Base-by-base conservation (phyloP, 164 flowering plant genomes). In the Tinospora cordifolia region DNA sequence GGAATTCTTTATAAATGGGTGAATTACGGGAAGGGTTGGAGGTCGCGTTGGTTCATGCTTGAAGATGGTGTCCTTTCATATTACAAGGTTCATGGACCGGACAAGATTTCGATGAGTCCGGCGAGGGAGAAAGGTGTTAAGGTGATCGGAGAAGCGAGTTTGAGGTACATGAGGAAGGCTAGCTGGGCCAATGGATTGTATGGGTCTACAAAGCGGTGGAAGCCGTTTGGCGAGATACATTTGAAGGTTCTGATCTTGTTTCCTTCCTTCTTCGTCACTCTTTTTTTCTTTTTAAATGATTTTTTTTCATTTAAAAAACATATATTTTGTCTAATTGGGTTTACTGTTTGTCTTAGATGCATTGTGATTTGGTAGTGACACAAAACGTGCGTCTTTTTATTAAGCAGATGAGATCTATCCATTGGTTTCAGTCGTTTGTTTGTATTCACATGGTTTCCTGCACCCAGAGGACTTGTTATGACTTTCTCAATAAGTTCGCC, bases 1-100 rank as follows among this genome's bases (percentile, higher is more conserved):
- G 98, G 98, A 76, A 83, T 90, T 68, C 70, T 90, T 69, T 87
- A 89, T 71, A 93, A 93, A 75, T 93, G 98, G 98, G 98, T 93
- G 78, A 93, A 93, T 72, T 93, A 91, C 69, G 98, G 98, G 8
- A 93, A 86, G 80, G 91, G 95, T 10, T 90, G 95, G 95, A 83
- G 90, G 71, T 71, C 89, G 68, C 69, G 95, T 73, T 90, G 95
- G 95, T 90, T 90, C 68, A 79, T 82, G 76, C 83, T 90, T 19
- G 86, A 91, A 69, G 98, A 93, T 72, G 98, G 98, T 6, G 98
- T 93, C 69, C 79, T 93, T n/a, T 89, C 97, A 30, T 93, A 93
- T 71, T 93, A 90, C 65, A 93, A 93, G 82, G 79, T 91, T 66
- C 98, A 88, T 70, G 98, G 97, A 2, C 97, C 98, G 58, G 96